Evolutionary conservation across 306 rosid genomes (phyloP).

Genomic region (Dicorynia guianensis): DNA sequence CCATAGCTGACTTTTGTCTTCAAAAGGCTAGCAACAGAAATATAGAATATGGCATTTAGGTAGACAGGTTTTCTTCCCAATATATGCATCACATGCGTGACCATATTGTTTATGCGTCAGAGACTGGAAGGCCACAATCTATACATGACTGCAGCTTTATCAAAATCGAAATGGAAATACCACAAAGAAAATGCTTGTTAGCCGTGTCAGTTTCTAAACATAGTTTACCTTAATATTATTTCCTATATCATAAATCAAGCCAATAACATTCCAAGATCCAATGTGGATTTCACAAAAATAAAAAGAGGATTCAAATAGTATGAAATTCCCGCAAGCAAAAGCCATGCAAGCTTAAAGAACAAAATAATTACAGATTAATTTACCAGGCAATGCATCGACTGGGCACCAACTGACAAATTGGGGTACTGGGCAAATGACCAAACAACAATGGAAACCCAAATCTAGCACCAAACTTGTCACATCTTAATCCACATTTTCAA

Average conservation of each 20-base stretch:
- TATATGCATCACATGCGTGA: slow-evolving; percentile 6
- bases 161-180: background rate
- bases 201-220: slow-evolving; percentile 12
- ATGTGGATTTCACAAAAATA: background rate
- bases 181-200: background rate
- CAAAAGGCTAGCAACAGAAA: background rate
- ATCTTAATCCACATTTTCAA: slow-evolving; percentile 31
- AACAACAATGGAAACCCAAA: slow-evolving; percentile 26
- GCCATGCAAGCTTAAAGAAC: background rate
- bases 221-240: too few relatives aligned
- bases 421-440: background rate
- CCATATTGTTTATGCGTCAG: background rate
- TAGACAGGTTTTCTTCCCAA: background rate
- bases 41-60: background rate
- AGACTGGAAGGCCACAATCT: background rate
- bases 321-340: background rate
- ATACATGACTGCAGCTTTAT: background rate
- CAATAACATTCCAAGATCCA: slow-evolving; percentile 8
- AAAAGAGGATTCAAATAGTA: background rate
- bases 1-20: background rate
- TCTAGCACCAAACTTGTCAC: slow-evolving; percentile 14
- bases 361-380: background rate
- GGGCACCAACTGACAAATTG: background rate
- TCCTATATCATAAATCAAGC: slow-evolving; percentile 22
- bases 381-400: slow-evolving; percentile 10